phyloP scores from a whole-genome alignment of 257 asterid genomes.

The Scutellaria galericulata region DNA sequence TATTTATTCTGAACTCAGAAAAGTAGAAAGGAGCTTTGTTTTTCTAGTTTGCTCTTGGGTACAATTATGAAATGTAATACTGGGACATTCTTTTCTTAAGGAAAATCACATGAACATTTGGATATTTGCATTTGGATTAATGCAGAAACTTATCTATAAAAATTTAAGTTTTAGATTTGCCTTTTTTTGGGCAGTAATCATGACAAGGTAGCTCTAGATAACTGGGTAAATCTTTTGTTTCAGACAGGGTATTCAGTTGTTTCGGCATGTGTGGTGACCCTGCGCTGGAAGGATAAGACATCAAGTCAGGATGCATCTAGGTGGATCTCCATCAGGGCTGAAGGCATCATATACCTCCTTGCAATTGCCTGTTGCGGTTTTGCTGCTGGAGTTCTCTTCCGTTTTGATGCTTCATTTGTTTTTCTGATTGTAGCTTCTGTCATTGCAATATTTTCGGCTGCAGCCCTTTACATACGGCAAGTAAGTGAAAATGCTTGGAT shows the following conservation, averaged over 20 bases:
- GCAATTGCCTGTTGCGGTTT: constrained; percentile 77
- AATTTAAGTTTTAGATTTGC: neutral
- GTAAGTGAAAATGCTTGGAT: constrained; percentile 51
- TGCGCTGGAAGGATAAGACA: constrained; percentile 75
- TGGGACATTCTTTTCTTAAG: constrained; percentile 3
- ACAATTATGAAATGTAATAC: constrained; percentile 5
- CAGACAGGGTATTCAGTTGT: constrained; percentile 98
- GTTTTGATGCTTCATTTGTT: constrained; percentile 64
- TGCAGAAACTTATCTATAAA: neutral
- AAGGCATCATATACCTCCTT: constrained; percentile 72
- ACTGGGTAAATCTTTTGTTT: constrained; percentile 40
- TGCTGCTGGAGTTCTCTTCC: constrained; percentile 71
- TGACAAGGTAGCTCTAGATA: constrained; percentile 23
- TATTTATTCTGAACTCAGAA: neutral
- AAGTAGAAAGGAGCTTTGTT: constrained; percentile 12
- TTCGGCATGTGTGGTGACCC: constrained; percentile 86
- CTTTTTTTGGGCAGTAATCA: neutral
- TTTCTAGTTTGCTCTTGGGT: neutral
- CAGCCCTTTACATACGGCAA: constrained; percentile 71
- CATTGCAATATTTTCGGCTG: constrained; percentile 58
- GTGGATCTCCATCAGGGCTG: constrained; percentile 58
- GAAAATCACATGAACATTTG: constrained; percentile 9
- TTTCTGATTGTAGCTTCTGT: constrained; percentile 59
- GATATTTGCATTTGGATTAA: constrained; percentile 19
- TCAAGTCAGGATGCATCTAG: constrained; percentile 43